phyloP scores from a whole-genome alignment of 176 grass and related monocot genomes.

The Zoysia pacifica region DNA sequence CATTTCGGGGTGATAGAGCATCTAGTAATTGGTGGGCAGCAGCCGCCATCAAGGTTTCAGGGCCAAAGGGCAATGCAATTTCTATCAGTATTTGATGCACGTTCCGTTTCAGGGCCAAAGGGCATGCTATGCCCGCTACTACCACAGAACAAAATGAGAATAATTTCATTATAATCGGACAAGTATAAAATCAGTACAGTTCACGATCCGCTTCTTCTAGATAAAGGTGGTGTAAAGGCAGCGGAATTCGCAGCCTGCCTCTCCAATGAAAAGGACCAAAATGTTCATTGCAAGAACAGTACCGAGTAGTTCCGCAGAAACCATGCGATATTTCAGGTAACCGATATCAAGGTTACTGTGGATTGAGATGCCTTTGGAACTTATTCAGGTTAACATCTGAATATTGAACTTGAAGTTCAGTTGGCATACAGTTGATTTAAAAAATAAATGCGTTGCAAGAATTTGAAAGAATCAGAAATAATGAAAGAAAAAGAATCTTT shows the following conservation, averaged over 20 bases:
- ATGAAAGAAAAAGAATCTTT: constrained; percentile 60
- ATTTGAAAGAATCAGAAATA: constrained; percentile 59
- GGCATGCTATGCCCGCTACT: neutral
- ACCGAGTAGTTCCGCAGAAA: neutral
- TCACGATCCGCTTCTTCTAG: neutral
- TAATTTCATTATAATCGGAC: neutral
- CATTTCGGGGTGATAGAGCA: neutral
- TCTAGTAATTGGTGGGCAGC: no score
- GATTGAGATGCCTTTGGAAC: neutral
- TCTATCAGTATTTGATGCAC: neutral
- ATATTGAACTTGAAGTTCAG: constrained; percentile 33
- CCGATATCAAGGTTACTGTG: neutral
- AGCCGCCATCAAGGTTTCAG: no score
- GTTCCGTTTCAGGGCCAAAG: neutral
- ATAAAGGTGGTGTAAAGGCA: neutral
- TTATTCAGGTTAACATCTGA: constrained; percentile 28
- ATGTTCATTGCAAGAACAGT: neutral
- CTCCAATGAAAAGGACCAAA: neutral
- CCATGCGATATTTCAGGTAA: neutral
- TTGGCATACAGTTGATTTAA: constrained; percentile 33
- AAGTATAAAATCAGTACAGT: neutral
- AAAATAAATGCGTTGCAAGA: constrained; percentile 48
- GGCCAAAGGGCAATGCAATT: no score
- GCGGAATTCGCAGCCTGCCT: neutral
- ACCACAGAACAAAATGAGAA: neutral